Evolutionary conservation across 192 early-diverging fungal genomes (phyloP).

Genomic region (Coemansia interrupta): DNA sequence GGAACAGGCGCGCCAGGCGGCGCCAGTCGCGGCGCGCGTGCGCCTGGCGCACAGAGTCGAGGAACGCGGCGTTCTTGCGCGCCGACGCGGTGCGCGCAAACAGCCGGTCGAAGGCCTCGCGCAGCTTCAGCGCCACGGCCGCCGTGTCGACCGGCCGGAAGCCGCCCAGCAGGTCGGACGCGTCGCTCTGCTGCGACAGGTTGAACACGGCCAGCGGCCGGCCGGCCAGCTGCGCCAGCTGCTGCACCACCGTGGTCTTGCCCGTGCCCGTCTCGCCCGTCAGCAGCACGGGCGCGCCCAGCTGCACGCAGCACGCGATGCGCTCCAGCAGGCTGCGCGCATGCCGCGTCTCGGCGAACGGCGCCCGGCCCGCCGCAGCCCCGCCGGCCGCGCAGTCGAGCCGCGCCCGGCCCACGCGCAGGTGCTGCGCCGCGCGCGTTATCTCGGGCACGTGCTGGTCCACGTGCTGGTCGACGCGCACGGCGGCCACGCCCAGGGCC

Average conservation of each 20-base stretch:
- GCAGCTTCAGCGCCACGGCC: constrained; percentile 72
- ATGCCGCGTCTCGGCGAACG: constrained; percentile 87
- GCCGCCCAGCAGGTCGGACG: constrained; percentile 91
- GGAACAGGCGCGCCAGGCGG: constrained; percentile 71
- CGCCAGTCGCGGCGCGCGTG: constrained; percentile 78
- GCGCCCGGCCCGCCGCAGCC: constrained; percentile 16
- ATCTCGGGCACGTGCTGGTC: constrained; percentile 67
- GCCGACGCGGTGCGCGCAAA: constrained; percentile 86
- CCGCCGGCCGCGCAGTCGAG: not conserved
- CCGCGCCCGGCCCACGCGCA: constrained; percentile 28
- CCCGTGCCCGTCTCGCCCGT: constrained; percentile 98
- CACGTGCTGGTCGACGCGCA: constrained; percentile 67
- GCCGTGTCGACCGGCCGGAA: constrained; percentile 92
- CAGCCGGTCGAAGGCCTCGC: constrained; percentile 79
- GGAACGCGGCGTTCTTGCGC: constrained; percentile 79
- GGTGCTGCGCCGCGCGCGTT: constrained; percentile 26
- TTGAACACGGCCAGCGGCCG: constrained; percentile 87
- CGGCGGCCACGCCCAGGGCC: constrained; percentile 62
- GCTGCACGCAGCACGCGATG: constrained; percentile 73
- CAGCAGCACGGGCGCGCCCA: constrained; percentile 82
- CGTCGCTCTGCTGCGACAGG: constrained; percentile 93
- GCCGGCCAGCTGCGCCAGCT: constrained; percentile 73
- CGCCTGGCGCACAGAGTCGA: constrained; percentile 72
- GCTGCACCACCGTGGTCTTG: constrained; percentile 94
- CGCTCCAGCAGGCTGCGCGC: constrained; percentile 79